Evolutionary conservation across 1,139 yeast genomes (phyloP).

Genomic region (Taphrina sp.): DNA sequence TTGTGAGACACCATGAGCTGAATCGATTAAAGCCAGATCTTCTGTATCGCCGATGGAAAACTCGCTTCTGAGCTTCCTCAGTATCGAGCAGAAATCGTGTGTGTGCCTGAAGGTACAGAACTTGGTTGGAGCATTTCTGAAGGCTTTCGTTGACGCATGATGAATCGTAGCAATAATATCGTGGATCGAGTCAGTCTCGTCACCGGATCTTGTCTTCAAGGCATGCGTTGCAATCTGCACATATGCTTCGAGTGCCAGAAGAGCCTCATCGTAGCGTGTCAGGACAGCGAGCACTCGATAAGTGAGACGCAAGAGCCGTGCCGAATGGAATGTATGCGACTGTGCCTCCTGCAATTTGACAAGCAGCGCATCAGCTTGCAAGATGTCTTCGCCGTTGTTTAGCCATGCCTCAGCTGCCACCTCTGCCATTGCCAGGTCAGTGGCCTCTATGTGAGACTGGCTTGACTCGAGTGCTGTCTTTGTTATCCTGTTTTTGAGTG

Average conservation of each 20-base stretch:
- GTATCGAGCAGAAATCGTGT: not conserved
- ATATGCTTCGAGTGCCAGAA: slow-evolving; percentile 50
- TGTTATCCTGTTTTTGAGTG: no score
- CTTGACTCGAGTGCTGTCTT: no score
- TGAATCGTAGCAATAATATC: slow-evolving; percentile 3
- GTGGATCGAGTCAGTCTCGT: not conserved
- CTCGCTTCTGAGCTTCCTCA: not conserved
- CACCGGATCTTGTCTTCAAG: slow-evolving; percentile 2
- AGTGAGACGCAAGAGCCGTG: slow-evolving; percentile 48
- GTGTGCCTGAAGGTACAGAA: not conserved
- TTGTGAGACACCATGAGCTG: not conserved
- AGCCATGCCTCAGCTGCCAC: slow-evolving; percentile 14
- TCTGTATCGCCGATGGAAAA: not conserved
- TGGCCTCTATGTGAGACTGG: no score
- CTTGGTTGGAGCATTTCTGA: not conserved
- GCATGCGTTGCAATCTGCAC: slow-evolving; percentile 42
- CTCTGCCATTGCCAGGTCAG: no score
- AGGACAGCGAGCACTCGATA: slow-evolving; percentile 42
- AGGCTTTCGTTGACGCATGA: not conserved
- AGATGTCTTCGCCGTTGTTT: slow-evolving; percentile 28
- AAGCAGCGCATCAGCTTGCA: slow-evolving; percentile 37
- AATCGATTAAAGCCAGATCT: not conserved
- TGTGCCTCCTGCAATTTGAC: slow-evolving; percentile 46
- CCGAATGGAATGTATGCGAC: slow-evolving; percentile 54
- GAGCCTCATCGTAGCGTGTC: slow-evolving; percentile 45